Evolutionary conservation across 176 grass and related monocot genomes (phyloP), one percentile per base, ranked within the genome.

Genomic region (Carex kokanica): DNA sequence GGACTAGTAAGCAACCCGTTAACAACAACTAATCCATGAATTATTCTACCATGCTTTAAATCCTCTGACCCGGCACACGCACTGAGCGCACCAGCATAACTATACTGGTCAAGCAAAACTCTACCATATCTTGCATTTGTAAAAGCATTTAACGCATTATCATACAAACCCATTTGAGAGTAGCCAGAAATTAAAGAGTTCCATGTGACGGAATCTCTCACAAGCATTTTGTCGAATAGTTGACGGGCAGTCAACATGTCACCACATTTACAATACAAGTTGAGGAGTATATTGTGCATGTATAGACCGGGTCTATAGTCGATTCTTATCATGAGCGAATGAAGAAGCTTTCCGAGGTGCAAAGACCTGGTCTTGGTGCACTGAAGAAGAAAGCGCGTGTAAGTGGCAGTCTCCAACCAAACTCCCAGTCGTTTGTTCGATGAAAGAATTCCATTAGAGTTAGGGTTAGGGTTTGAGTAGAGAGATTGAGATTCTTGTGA

Each of bases 311-410:
- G 88, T 6, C 3, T 87, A 77, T 81, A 72, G 31, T 77, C 83
- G 4, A 86, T 49, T 56, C 92, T 87, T 83, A 92, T 65, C 94
- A 97, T 97, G 88, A 89, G 86, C 20, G 92, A 92, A 52, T 89
- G 88, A 31, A 81, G 63, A 27, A 94, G 59, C 78, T 85, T 94
- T 18, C 69, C 84, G 60, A 92, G 61, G 40, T 54, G 20, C 88
- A 94, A 89, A 80, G 83, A 88, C 31, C 62, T 73, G 18, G 31
- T 78, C 58, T 86, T 85, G 45, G 72, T 66, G 82, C 88, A 85
- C 53, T 56, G 24, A 7, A 20, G 86, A 55, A 97, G 80, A 69
- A 94, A 83, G 51, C 63, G 23, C 17, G 45, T 53, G 77, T 90
- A 94, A 40, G 60, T 74, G 6, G 86, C 80, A 60, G 86, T 81